A percentile compares a stretch with the other conserved stretches of the same genome.
These are phyloP conservation scores for Melaleuca alternifolia DNA, from an alignment of 345 rosid species.

Conservation along the genomic window DNA sequence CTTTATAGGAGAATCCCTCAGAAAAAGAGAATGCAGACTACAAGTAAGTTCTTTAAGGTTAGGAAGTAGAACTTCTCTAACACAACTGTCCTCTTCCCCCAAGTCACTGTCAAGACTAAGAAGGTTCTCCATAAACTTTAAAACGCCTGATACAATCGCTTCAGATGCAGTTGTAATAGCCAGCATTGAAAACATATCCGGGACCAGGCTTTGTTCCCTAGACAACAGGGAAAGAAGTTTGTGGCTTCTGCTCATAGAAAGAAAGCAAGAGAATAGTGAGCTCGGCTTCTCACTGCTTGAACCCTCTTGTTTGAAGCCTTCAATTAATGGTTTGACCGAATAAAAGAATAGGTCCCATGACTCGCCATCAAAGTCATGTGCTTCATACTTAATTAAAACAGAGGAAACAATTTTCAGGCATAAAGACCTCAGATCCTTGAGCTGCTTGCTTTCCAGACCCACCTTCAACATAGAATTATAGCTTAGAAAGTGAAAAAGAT, in stretches of 20 bases:
- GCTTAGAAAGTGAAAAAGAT: not conserved
- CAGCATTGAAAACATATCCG: constrained; percentile 76
- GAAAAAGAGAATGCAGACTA: constrained; percentile 63
- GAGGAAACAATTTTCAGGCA: constrained; percentile 62
- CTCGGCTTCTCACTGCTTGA: constrained; percentile 94
- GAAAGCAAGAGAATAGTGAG: constrained; percentile 77
- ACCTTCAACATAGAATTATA: constrained; percentile 27
- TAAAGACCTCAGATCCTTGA: constrained; percentile 72
- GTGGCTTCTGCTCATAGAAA: constrained; percentile 83
- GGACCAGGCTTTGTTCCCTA: constrained; percentile 59
- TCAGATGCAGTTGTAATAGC: constrained; percentile 65
- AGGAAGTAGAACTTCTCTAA: constrained; percentile 33
- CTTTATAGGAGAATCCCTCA: constrained; percentile 34
- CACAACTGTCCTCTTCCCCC: constrained; percentile 31
- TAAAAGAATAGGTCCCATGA: constrained; percentile 84
- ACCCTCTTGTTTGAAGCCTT: constrained; percentile 79
- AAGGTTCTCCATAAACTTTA: constrained; percentile 74
- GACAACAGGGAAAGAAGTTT: constrained; percentile 44
- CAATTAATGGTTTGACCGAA: constrained; percentile 58
- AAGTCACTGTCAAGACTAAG: constrained; percentile 53
- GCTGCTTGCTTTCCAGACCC: constrained; percentile 35
- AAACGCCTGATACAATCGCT: constrained; percentile 55
- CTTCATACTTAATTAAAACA: constrained; percentile 72
- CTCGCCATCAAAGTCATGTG: constrained; percentile 58
- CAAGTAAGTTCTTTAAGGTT: constrained; percentile 47